Conservation (phyloP, 768 basidiomycete genomes). For the Polyporus arcularius region DNA sequence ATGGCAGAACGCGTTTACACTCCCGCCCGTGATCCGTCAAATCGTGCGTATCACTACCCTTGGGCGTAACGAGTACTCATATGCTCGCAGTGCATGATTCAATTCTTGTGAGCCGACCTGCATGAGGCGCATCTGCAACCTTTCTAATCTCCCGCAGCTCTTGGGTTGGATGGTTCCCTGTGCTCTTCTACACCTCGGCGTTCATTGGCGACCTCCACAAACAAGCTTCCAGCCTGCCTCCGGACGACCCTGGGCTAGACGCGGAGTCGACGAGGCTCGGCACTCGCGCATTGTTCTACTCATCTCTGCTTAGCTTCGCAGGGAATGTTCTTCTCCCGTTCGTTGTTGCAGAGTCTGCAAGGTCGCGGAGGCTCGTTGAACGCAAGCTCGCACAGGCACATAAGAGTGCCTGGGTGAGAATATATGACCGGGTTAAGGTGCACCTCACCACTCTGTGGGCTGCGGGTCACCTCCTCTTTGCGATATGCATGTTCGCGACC, state of each 20-base stretch:
- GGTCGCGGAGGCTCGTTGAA: slow-evolving; percentile 20
- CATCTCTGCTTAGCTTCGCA: slow-evolving; percentile 65
- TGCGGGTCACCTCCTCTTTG: slow-evolving; percentile 71
- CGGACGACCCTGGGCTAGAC: slow-evolving; percentile 38
- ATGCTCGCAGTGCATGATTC: slow-evolving; percentile 62
- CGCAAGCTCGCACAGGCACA: slow-evolving; percentile 12
- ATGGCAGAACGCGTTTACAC: slow-evolving; percentile 65
- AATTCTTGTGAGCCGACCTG: slow-evolving; percentile 65
- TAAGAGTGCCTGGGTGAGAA: slow-evolving; percentile 20
- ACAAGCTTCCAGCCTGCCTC: slow-evolving; percentile 36
- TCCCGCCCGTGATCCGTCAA: slow-evolving; percentile 75
- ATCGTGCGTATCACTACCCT: slow-evolving; percentile 58
- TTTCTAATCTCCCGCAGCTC: slow-evolving; percentile 42
- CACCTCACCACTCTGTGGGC: slow-evolving; percentile 79
- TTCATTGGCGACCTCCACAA: slow-evolving; percentile 90
- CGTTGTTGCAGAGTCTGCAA: slow-evolving; percentile 42
- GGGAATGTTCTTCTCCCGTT: slow-evolving; percentile 73
- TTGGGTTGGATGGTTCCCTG: slow-evolving; percentile 92
- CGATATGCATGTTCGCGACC: slow-evolving; percentile 76
- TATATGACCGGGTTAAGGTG: slow-evolving; percentile 48
- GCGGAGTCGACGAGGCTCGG: slow-evolving; percentile 81
- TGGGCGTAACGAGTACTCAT: background rate
- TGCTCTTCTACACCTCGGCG: slow-evolving; percentile 84
- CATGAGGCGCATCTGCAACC: background rate
- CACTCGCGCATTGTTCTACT: slow-evolving; percentile 79